A percentile compares a stretch with the other conserved stretches of the same genome.
Evolutionary conservation across 108 stramenopile species (phyloP).

Genomic region (Licmophora abbreviata): DNA sequence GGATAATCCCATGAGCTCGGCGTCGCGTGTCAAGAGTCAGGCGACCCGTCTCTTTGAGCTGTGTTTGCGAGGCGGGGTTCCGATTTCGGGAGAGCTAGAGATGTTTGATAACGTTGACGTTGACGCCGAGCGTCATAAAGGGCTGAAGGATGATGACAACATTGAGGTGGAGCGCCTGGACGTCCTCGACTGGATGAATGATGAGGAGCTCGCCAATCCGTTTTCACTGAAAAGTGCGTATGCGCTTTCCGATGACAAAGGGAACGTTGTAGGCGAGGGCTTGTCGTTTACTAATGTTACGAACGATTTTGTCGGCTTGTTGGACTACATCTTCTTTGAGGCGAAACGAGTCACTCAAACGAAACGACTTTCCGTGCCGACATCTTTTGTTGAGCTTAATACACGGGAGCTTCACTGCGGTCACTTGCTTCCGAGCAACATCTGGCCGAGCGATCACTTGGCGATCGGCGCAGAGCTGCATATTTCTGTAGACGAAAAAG

Average conservation of each 20-base stretch:
- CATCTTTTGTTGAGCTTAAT: conserved; percentile 38
- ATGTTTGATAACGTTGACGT: conserved; percentile 66
- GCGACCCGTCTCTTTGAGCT: conserved; percentile 55
- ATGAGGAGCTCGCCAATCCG: conserved; percentile 44
- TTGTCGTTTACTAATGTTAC: conserved; percentile 83
- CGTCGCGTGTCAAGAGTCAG: conserved; percentile 64
- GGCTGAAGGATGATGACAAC: conserved; percentile 2
- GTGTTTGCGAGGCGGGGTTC: conserved; percentile 68
- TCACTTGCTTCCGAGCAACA: conserved; percentile 66
- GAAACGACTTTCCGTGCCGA: conserved; percentile 48
- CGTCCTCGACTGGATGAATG: conserved; percentile 69
- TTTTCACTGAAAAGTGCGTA: conserved; percentile 60
- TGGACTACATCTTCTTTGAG: conserved; percentile 75
- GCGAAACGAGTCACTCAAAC: conserved; percentile 24
- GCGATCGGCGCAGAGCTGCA: conserved; percentile 62
- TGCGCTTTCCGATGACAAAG: conserved; percentile 14
- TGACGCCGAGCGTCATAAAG: conserved; percentile 23
- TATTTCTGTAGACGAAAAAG: no score
- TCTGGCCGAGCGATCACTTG: conserved; percentile 84
- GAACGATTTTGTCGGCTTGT: conserved; percentile 57
- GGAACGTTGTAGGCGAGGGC: conserved; percentile 18
- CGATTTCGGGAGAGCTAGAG: conserved; percentile 29
- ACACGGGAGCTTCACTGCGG: conserved; percentile 27
- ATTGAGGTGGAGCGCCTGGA: conserved; percentile 16
- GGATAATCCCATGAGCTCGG: conserved; percentile 63